Base-by-base conservation (phyloP, 2,329 filamentous ascomycete species). In the Juglanconis sp. region DNA sequence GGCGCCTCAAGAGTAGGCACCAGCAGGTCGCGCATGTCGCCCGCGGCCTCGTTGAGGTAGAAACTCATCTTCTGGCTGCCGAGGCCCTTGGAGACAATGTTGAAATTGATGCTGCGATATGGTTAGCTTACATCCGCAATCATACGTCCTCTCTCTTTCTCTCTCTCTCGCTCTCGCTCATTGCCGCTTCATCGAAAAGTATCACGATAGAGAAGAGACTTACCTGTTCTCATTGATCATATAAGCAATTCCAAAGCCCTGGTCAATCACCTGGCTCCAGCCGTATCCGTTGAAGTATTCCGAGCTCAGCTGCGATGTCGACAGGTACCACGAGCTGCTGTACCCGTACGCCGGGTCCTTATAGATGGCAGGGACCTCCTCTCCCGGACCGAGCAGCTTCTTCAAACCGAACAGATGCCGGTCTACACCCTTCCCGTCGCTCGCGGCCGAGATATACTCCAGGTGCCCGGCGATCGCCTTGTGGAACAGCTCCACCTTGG, bases 271-370 rank as follows among this genome's bases (percentile, higher is more conserved):
- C 80, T 99, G 94, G 72, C 90, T 95, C 95, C 95, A 99, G 50
- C 95, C 95, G 76, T 99, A 99, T 31, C 96, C 95, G 74, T 99
- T 99, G 78, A 98, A 99, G 81, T 91, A 97, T 80, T 99, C 96
- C 38, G 89, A 93, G 77, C 90, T 95, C 73, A 99, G 80, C 79
- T 99, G 96, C 63, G 87, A 92, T 34, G 88, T 92, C 34, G 89
- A 94, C 61, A 99, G 81, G 77, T 87, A 96, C 95, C 95, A 99
- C 13, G 88, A 92, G 70, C 83, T 81, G 61, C 88, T 93, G 81
- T 98, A 99, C 4, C 77, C 72, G 74, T 84, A 98, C 3, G 93
- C 89, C 0, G 93, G 91, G 73, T 99, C 95, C 72, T 89, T 84
- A 80, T 90, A 99, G 63, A 99, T 83, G 24, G 85, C 83, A 0